phyloP scores from a whole-genome alignment of 441 rosid genomes.

The Croton laevigatus region DNA sequence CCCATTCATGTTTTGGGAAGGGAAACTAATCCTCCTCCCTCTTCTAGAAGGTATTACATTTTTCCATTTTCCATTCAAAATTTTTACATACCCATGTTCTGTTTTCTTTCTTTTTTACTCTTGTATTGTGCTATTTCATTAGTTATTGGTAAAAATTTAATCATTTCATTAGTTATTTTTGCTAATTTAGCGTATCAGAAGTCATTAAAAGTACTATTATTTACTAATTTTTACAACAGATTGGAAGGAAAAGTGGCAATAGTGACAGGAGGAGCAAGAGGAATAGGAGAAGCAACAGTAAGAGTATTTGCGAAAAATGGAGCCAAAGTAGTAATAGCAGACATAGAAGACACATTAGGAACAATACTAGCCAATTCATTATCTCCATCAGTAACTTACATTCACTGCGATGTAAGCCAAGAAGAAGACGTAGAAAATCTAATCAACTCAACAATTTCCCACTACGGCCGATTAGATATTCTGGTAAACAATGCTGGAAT shows the following conservation, averaged over 20 bases:
- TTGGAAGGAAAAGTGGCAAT: constrained; percentile 78
- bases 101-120: too few relatives aligned
- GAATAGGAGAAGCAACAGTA: constrained; percentile 81
- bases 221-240: constrained; percentile 26
- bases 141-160: not conserved
- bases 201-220: too few relatives aligned
- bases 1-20: constrained; percentile 38
- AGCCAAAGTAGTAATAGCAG: constrained; percentile 77
- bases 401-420: constrained; percentile 66
- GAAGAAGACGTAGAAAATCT: constrained; percentile 65
- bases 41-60: constrained; percentile 45
- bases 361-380: constrained; percentile 44
- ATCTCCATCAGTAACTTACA: constrained; percentile 43
- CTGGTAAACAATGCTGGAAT: constrained; percentile 91
- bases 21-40: constrained; percentile 39
- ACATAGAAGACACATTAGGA: constrained; percentile 54
- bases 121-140: too few relatives aligned
- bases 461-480: constrained; percentile 58
- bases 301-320: constrained; percentile 67
- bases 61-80: too few relatives aligned
- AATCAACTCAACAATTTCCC: constrained; percentile 47
- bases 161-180: not conserved
- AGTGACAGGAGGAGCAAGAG: constrained; percentile 83
- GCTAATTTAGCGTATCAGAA: not conserved
- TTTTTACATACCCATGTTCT: too few relatives aligned